phyloP scores from a whole-genome alignment of 2,329 filamentous ascomycete species.

The Aureobasidium lini region DNA sequence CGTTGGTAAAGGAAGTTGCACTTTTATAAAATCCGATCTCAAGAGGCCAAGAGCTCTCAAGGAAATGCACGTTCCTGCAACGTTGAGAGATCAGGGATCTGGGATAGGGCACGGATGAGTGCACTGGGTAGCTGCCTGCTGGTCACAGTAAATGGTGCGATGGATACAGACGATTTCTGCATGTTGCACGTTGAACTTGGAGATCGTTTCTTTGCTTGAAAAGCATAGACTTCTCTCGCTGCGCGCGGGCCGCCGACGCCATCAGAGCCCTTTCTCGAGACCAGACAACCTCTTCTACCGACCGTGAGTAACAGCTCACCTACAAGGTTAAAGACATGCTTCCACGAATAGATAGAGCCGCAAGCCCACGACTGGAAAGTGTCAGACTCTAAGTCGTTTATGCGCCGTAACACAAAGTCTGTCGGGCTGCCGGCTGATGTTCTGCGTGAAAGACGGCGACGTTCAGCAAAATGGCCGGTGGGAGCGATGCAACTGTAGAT shows the following conservation, averaged over 20 bases:
- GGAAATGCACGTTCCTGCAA: neutral
- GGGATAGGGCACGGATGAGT: neutral
- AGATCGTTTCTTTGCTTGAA: constrained; percentile 3
- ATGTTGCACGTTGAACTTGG: constrained; percentile 1
- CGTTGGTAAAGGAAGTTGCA: neutral
- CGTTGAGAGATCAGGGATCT: neutral
- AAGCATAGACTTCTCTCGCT: constrained; percentile 6
- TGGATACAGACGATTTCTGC: constrained; percentile 3
- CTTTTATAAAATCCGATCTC: neutral
- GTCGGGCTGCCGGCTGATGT: neutral
- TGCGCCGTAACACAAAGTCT: neutral
- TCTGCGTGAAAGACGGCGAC: neutral
- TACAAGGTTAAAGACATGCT: constrained; percentile 4
- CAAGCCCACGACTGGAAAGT: neutral
- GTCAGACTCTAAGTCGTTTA: neutral
- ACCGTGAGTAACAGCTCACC: neutral
- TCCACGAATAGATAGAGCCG: constrained; percentile 3
- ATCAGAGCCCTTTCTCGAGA: neutral
- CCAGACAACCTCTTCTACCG: neutral
- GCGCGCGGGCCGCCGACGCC: constrained; percentile 3
- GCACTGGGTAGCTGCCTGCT: neutral
- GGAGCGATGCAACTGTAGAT: constrained; percentile 5
- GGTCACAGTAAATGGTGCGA: constrained; percentile 1
- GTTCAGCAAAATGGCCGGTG: neutral
- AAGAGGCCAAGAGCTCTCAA: neutral